Percentiles rank a stretch among this genome's conserved stretches.
phyloP scores from a whole-genome alignment of 805 yeast species.

The Candida orba region DNA sequence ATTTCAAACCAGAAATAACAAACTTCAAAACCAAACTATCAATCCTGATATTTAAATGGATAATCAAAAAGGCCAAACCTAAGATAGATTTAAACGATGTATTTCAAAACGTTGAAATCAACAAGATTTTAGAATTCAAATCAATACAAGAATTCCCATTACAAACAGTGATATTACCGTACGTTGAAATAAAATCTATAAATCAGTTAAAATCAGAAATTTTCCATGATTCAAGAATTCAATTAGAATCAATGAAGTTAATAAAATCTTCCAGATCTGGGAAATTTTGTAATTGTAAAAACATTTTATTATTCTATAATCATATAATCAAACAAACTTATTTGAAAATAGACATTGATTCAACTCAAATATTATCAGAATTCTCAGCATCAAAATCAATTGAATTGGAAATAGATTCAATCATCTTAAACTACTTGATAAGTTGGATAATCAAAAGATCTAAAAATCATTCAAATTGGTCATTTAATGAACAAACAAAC shows the following conservation, averaged over 20 bases:
- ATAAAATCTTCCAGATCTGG: constrained; percentile 10
- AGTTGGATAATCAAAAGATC: constrained; percentile 1
- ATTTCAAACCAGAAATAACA: neutral
- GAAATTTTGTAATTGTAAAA: neutral
- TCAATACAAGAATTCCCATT: constrained; percentile 11
- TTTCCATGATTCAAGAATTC: constrained; percentile 23
- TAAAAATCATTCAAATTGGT: neutral
- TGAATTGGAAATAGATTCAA: neutral
- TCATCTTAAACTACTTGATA: neutral
- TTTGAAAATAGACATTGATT: neutral
- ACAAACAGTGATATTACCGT: constrained; percentile 9
- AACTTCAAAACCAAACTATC: constrained; percentile 9
- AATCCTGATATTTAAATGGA: constrained; percentile 19
- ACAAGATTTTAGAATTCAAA: constrained; percentile 11
- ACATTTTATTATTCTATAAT: neutral
- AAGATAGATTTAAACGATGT: constrained; percentile 17
- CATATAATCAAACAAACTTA: neutral
- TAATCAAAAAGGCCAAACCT: constrained; percentile 7
- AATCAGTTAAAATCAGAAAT: constrained; percentile 15
- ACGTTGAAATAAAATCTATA: constrained; percentile 5
- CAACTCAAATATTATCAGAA: neutral
- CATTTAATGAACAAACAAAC: too few species aligned
- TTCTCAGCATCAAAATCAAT: neutral
- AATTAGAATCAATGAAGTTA: constrained; percentile 15
- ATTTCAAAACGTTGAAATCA: constrained; percentile 9